phyloP scores from a whole-genome alignment of 2,329 filamentous ascomycete genomes.

The Phoma sp. region DNA sequence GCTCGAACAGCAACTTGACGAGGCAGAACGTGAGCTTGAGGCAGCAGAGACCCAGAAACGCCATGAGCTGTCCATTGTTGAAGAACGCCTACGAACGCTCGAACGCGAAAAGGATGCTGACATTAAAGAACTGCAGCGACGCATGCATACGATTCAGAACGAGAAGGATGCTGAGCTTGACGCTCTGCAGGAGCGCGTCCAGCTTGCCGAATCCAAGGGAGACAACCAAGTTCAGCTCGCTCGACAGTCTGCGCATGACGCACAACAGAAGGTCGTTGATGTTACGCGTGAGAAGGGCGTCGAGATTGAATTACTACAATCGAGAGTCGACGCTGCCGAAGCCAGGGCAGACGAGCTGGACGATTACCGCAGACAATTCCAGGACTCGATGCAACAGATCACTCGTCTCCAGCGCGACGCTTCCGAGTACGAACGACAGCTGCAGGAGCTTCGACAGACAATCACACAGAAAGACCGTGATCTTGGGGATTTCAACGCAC shows the following conservation, averaged over 20 bases:
- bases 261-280: slow-evolving; percentile 47
- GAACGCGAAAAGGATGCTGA: slow-evolving; percentile 49
- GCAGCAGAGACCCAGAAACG: slow-evolving; percentile 38
- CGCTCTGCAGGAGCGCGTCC: slow-evolving; percentile 49
- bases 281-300: slow-evolving; percentile 48
- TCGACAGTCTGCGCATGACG: slow-evolving; percentile 50
- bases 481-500: slow-evolving; percentile 33
- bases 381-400: slow-evolving; percentile 45
- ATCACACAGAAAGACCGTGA: slow-evolving; percentile 42
- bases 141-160: slow-evolving; percentile 37
- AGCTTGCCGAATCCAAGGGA: slow-evolving; percentile 50
- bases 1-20: slow-evolving; percentile 50
- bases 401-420: slow-evolving; percentile 41
- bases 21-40: slow-evolving; percentile 40
- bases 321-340: slow-evolving; percentile 46
- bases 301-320: slow-evolving; percentile 48
- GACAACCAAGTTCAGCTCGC: slow-evolving; percentile 51
- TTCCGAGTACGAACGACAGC: slow-evolving; percentile 40
- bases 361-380: slow-evolving; percentile 44
- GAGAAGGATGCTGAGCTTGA: slow-evolving; percentile 53
- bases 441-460: slow-evolving; percentile 41
- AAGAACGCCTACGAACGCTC: slow-evolving; percentile 41
- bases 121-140: slow-evolving; percentile 45
- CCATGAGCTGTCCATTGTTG: slow-evolving; percentile 36
- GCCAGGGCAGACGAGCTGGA: slow-evolving; percentile 47